phyloP scores from a whole-genome alignment of 176 grass and related monocot genomes.

The Carex littledalei region DNA sequence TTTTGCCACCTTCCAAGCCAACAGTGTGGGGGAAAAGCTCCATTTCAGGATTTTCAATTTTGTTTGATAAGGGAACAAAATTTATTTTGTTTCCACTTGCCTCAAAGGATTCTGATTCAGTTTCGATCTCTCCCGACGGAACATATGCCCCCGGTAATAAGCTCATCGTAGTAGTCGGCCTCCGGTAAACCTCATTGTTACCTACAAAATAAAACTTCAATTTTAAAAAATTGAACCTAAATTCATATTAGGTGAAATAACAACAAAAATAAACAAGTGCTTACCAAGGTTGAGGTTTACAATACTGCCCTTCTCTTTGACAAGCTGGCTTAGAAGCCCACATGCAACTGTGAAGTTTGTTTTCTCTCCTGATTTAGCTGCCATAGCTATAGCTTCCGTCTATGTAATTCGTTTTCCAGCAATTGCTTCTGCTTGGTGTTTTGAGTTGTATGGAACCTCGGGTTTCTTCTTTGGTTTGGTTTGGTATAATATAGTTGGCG shows the following conservation, averaged over 20 bases:
- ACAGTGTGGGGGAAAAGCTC: conserved; percentile 55
- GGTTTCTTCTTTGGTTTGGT: conserved; percentile 1
- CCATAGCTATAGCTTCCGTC: neutral
- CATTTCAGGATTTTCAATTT: conserved; percentile 12
- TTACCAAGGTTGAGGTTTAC: conserved; percentile 22
- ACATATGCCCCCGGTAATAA: neutral
- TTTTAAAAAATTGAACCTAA: neutral
- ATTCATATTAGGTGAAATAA: neutral
- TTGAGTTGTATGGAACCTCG: neutral
- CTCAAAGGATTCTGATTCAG: neutral
- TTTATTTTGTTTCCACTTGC: neutral
- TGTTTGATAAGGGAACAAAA: neutral
- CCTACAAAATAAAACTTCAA: neutral
- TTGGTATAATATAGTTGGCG: conserved; percentile 5
- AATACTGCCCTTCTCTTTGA: conserved; percentile 10
- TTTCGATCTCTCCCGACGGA: neutral
- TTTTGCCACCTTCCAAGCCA: conserved; percentile 21
- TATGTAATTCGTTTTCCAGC: neutral
- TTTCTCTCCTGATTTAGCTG: neutral
- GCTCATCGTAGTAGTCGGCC: neutral
- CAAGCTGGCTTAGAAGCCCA: conserved; percentile 25
- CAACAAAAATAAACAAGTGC: neutral
- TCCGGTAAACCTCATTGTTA: conserved; percentile 21
- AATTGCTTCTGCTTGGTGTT: neutral
- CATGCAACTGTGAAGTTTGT: conserved; percentile 20